Conservation (phyloP, 1,139 yeast species). For the Candida sanyaensis region DNA sequence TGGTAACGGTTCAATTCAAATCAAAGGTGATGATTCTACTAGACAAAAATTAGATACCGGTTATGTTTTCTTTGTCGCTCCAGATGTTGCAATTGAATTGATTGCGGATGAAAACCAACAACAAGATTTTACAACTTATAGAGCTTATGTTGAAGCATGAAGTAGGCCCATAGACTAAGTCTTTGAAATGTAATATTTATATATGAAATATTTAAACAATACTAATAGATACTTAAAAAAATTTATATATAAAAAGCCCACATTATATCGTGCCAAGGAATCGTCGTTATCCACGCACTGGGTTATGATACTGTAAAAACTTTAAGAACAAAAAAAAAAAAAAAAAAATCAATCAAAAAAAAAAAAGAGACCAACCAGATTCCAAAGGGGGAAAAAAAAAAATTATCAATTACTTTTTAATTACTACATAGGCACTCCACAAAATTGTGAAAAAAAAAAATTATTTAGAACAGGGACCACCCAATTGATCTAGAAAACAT, state of each 20-base stretch:
- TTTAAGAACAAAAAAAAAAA: not conserved
- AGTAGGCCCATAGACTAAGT: not conserved
- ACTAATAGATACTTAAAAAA: not conserved
- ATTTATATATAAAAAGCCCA: not conserved
- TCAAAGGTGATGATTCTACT: slow-evolving; percentile 42
- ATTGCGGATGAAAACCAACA: slow-evolving; percentile 45
- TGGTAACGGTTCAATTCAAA: slow-evolving; percentile 64
- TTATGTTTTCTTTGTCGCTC: slow-evolving; percentile 81
- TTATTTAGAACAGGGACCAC: not conserved
- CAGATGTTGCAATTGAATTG: slow-evolving; percentile 66
- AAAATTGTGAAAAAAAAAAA: too few species aligned
- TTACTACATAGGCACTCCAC: too few species aligned
- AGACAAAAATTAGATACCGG: slow-evolving; percentile 53
- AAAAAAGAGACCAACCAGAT: not conserved
- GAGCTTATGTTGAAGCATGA: slow-evolving; percentile 80
- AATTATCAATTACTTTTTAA: too few species aligned
- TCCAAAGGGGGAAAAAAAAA: too few species aligned
- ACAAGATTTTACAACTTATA: slow-evolving; percentile 66
- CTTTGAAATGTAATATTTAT: not conserved
- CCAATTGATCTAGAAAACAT: slow-evolving; percentile 2
- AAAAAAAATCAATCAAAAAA: not conserved
- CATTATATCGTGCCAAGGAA: not conserved
- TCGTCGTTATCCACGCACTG: too few species aligned
- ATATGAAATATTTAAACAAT: not conserved
- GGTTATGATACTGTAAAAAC: too few species aligned